phyloP scores from a whole-genome alignment of 208 protist species.

The Leishmania turanica region DNA sequence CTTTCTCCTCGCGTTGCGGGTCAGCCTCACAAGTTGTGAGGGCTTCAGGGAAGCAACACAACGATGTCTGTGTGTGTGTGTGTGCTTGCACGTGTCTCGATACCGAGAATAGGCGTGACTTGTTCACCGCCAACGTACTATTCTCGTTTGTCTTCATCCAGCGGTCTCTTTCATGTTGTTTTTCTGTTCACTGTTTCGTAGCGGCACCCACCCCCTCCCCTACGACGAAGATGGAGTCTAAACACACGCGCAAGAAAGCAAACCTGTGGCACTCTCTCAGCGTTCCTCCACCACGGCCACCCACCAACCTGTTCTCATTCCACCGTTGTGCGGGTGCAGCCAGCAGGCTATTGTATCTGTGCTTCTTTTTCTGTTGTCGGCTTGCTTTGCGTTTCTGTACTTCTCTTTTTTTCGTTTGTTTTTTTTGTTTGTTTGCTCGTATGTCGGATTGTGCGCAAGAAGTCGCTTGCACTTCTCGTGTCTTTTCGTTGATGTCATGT shows the following conservation, averaged over 20 bases:
- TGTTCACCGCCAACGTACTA: neutral
- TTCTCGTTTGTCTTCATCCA: neutral
- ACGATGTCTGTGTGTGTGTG: neutral
- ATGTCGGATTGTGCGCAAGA: neutral
- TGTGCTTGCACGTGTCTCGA: neutral
- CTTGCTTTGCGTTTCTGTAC: neutral
- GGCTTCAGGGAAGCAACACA: neutral
- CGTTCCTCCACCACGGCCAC: too few species aligned
- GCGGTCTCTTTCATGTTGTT: neutral
- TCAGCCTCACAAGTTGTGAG: neutral
- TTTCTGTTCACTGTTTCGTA: neutral
- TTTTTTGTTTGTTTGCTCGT: neutral
- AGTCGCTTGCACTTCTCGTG: too few species aligned
- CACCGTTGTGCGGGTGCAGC: too few species aligned
- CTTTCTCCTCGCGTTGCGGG: neutral
- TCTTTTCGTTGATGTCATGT: neutral
- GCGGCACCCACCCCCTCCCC: neutral
- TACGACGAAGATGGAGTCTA: neutral
- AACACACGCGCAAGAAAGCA: too few species aligned
- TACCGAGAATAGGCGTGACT: neutral
- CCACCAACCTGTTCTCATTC: too few species aligned
- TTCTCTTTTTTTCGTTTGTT: slow-evolving; percentile 10
- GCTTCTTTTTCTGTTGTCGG: too few species aligned
- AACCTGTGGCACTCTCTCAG: too few species aligned
- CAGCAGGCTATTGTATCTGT: too few species aligned